Evolutionary conservation across 352 stramenopile genomes (phyloP), one percentile per base, ranked within the genome.

Genomic region (Saprolegnia parasitica): DNA sequence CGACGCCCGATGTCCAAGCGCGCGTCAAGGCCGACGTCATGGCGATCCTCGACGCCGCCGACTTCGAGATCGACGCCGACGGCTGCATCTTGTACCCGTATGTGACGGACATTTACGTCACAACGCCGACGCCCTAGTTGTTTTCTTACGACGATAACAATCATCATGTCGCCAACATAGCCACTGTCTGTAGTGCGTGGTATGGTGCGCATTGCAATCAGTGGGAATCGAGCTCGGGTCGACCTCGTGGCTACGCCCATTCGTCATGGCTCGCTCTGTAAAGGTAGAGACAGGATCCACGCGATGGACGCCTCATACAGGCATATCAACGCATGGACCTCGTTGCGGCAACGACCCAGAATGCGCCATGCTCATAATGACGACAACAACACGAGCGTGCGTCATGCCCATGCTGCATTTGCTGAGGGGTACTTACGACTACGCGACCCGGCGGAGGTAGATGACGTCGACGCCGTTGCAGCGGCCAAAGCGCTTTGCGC

Each of bases 391-490:
- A 11, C 16, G 13, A 60, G 1, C 16, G 24, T 42, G 3, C 52
- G 23, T 58, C 8, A 58, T 16, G 52, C 11, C 3, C 35, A 60
- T 21, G 35, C 13, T 60, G 52, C 24, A 24, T 26, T 60, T 16
- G 35, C 3, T 40, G 2, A 60, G 4, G 52, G 35, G 13, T 16
- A 24, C n/a, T n/a, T n/a, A n/a, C n/a, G 24, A 9, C 52, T 42
- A 60, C 13, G 9, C 24, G 20, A 56, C 23, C 6, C 56, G 57
- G 18, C 23, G 21, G 13, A 93, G 89, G 76, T 91, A 93, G 55
- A 93, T 91, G 62, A 89, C 81, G 55, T 93, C 85, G 6, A 93
- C 85, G n/a, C 83, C 85, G 54, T 90, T 91, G 74, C 83, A 93
- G 46, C 84, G 72, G 0, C 77, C 83, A 60, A 89, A 90, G 10